Conservation (phyloP, 2,329 filamentous ascomycete species). For the Pestalotiopsis sp. region DNA sequence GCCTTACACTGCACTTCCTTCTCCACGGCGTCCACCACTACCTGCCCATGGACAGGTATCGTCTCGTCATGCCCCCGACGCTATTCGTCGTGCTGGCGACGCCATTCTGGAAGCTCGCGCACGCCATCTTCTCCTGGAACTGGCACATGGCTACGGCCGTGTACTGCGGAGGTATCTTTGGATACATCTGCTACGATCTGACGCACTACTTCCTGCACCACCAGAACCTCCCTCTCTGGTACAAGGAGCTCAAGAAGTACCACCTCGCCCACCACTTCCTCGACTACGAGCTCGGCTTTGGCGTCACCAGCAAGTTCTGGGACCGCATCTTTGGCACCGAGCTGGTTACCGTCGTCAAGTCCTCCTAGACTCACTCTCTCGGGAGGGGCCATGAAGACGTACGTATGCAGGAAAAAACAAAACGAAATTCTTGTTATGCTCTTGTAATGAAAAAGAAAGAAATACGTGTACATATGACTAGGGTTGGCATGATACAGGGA, state of each 20-base stretch:
- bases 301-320: conserved; percentile 96
- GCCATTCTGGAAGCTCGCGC: conserved; percentile 92
- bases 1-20: conserved; percentile 84
- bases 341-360: conserved; percentile 51
- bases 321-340: conserved; percentile 90
- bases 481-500: background rate
- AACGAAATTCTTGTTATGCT: background rate
- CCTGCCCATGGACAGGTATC: conserved; percentile 97
- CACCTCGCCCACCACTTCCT: conserved; percentile 97
- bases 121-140: conserved; percentile 78
- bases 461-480: conserved; percentile 2
- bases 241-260: conserved; percentile 93
- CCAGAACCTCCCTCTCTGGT: conserved; percentile 86
- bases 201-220: conserved; percentile 99
- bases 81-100: conserved; percentile 81
- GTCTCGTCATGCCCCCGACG: conserved; percentile 94
- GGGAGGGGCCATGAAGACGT: background rate
- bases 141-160: conserved; percentile 81
- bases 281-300: conserved; percentile 96
- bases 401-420: background rate
- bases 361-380: conserved; percentile 6
- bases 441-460: conserved; percentile 3
- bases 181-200: conserved; percentile 94
- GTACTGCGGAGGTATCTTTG: conserved; percentile 90
- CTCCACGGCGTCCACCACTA: conserved; percentile 98